Base-by-base conservation (phyloP, 139 green algal genomes). In the Pleodorina starrii region DNA sequence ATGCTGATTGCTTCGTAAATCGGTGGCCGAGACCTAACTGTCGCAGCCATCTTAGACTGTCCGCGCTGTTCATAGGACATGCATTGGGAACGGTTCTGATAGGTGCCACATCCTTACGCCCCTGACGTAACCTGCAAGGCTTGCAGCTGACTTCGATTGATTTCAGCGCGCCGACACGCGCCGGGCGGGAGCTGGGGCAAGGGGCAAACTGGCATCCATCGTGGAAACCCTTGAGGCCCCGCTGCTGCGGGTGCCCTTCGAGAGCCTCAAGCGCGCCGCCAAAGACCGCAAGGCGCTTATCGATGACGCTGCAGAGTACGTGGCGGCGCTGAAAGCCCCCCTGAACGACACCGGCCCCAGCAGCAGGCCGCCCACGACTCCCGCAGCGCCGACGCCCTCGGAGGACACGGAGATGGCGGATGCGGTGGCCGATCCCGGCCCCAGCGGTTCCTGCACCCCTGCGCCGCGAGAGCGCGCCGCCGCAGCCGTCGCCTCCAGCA, bases 261-360 rank as follows among this genome's bases (percentile, higher is more conserved):
- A 98, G 88, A 87, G 89, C 11, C 90, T 98, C 7, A 96, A 96
- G 75, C 90, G 95, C 10, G 95, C 94, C 2, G 95, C 95, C 0
- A 95, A 97, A 50, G 96, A 98, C 0, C 93, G 96, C 50, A 98
- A 98, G 77, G 82, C 92, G 16, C 79, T 93, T 36, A 42, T 98
- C n/a, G 96, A 97, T 36, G 92, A 95, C 16, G 79, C 84, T 2
- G 57, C 48, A 0, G 91, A 95, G 23, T 51, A 90, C 0, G 35
- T 93, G 4, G 75, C 46, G 1, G 51, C 81, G 7, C 35, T 95
- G 5, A 32, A 68, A 25, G 54, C 73, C 60, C 92, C 66, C 48
- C 80, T 48, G 27, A 59, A 74, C 36, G 6, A 78, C 9, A 36
- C 38, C 42, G 38, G 5, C 48, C 27, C 44, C 48, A 66, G 25